A percentile compares a stretch with the other conserved stretches of the same genome.
These are phyloP conservation scores for Boletus rex-veris DNA, from an alignment of 768 basidiomycete species.

Conservation along the genomic window DNA sequence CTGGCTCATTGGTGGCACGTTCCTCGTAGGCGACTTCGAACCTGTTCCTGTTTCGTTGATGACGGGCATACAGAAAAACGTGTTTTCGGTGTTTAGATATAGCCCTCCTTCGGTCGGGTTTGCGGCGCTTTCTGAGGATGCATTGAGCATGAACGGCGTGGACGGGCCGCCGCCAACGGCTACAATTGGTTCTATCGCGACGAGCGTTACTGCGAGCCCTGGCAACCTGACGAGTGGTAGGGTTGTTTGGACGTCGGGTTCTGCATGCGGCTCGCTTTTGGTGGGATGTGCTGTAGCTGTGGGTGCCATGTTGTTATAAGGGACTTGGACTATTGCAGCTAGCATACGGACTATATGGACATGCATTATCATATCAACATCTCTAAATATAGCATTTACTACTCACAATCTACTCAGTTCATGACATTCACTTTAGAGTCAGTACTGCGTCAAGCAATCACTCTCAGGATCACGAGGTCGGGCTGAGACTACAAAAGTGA, in stretches of 20 bases:
- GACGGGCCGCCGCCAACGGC: slow-evolving; percentile 45
- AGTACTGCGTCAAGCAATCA: no score
- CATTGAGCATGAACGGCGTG: slow-evolving; percentile 46
- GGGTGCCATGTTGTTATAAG: slow-evolving; percentile 18
- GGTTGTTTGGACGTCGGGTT: not conserved
- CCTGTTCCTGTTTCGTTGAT: not conserved
- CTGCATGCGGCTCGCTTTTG: not conserved
- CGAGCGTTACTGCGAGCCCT: slow-evolving; percentile 43
- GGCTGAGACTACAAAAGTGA: not conserved
- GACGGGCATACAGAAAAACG: slow-evolving; percentile 67
- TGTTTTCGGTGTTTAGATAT: slow-evolving; percentile 86
- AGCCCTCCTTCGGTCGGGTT: slow-evolving; percentile 81
- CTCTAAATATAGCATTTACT: no score
- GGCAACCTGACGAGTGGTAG: slow-evolving; percentile 7
- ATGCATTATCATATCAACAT: no score
- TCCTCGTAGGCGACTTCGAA: slow-evolving; percentile 41
- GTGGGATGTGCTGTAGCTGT: slow-evolving; percentile 1
- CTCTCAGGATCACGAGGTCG: no score
- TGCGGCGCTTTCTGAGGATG: slow-evolving; percentile 60
- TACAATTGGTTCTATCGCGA: slow-evolving; percentile 52
- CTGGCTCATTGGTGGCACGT: slow-evolving; percentile 93
- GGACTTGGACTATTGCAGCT: no score
- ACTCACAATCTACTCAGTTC: no score
- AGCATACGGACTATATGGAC: no score
- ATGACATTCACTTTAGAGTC: no score